Evolutionary conservation across 345 rosid species (phyloP).

Genomic region (Ceriops tagal): DNA sequence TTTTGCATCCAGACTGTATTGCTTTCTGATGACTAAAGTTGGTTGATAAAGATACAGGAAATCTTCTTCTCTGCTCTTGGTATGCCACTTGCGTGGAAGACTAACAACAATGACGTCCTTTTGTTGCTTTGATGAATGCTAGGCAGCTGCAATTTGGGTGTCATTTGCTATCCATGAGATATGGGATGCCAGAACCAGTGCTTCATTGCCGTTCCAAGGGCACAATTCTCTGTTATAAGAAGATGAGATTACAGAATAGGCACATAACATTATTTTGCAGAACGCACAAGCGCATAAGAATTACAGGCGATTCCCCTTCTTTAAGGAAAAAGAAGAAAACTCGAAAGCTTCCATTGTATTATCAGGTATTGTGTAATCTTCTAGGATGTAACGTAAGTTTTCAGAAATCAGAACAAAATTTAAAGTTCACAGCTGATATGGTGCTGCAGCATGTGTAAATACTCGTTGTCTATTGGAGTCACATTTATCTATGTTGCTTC

Average conservation of each 20-base stretch:
- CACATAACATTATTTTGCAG: not conserved
- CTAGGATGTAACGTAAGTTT: not conserved
- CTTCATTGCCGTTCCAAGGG: not conserved
- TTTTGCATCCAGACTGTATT: too few relatives aligned
- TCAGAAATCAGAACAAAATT: too few relatives aligned
- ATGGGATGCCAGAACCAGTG: not conserved
- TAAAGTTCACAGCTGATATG: too few relatives aligned
- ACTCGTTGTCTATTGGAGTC: too few relatives aligned
- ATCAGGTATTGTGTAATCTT: not conserved
- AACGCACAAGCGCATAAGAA: not conserved
- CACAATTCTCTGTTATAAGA: not conserved
- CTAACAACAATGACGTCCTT: not conserved
- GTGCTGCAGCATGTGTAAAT: too few relatives aligned
- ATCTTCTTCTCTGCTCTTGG: too few relatives aligned
- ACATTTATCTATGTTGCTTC: too few relatives aligned
- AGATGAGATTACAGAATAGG: not conserved
- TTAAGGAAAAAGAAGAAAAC: not conserved
- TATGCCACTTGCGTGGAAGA: not conserved
- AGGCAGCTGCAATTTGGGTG: constrained; percentile 1
- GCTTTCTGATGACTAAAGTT: too few relatives aligned
- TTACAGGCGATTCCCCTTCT: not conserved
- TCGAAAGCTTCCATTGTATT: not conserved
- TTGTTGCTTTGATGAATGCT: constrained; percentile 5
- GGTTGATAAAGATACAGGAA: too few relatives aligned
- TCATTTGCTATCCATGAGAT: not conserved